Conservation (phyloP, 2,329 filamentous ascomycete genomes). For the Raffaelea ambrosiae region DNA sequence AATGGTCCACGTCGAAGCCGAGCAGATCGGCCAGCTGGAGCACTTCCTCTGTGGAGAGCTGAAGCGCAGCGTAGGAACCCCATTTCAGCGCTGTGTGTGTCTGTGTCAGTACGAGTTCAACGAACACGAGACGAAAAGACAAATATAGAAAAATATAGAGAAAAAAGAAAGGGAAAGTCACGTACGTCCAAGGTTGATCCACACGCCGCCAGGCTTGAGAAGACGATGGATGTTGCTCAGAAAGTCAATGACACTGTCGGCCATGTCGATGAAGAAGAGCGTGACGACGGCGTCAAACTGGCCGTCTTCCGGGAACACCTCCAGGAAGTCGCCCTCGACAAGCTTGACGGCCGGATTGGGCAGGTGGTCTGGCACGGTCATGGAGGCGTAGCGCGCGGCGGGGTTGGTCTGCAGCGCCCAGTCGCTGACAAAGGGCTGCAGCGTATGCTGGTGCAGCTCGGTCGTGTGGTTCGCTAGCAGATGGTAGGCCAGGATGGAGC, state of each 20-base stretch:
- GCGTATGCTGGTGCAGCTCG: not conserved
- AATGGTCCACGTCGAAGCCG: constrained; percentile 1
- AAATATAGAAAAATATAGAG: not conserved
- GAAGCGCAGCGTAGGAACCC: not conserved
- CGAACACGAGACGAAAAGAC: too few relatives aligned
- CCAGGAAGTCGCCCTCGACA: constrained; percentile 1
- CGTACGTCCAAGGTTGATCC: constrained; percentile 4
- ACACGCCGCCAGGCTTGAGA: not conserved
- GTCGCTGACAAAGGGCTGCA: constrained; percentile 2
- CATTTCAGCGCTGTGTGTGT: constrained; percentile 1
- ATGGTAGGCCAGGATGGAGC: not conserved
- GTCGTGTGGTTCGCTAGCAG: not conserved
- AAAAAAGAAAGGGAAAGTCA: not conserved
- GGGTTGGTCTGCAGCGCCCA: not conserved
- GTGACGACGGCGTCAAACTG: constrained; percentile 1
- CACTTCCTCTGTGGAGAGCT: constrained; percentile 1
- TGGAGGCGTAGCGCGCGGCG: not conserved
- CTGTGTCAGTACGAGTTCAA: too few relatives aligned
- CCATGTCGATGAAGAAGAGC: constrained; percentile 3
- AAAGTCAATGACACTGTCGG: constrained; percentile 2
- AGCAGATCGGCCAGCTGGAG: constrained; percentile 3
- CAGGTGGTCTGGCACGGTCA: not conserved
- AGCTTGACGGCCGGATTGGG: constrained; percentile 2
- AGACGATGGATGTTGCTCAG: constrained; percentile 2
- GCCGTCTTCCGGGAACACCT: not conserved